Evolutionary conservation across 495 filamentous ascomycete species (phyloP), one percentile per base, ranked within the genome.

Genomic region (Aspergillus kassunensis): DNA sequence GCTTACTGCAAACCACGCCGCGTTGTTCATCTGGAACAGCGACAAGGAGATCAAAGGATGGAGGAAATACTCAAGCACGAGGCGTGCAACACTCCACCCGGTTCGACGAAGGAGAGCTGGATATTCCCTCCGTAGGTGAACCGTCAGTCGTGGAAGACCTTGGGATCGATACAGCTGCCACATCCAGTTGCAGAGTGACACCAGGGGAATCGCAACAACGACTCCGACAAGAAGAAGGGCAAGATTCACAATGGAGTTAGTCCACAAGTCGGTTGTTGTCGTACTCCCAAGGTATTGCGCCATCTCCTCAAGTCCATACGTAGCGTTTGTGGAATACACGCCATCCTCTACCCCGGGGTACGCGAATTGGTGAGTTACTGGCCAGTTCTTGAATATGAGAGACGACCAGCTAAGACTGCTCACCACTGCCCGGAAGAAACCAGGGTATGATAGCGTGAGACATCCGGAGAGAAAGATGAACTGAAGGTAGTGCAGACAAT

Each of bases 391-490:
- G 33, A 54, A 46, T 24, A 58, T 47, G 4, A 58, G 49, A n/a
- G 55, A 58, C 9, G 55, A 58, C 55, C 55, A 58, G 18, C 45
- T 45, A 1, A 58, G 39, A 15, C 51, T 23, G 40, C 55, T 49
- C 6, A 41, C 25, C 1, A 44, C 36, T 3, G 45, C 50, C 0
- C 50, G 45, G 21, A 54, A 58, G 40, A 45, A 58, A 1, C 55
- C 55, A 2, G 55, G 55, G 42, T 59, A 59, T 10, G 53, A 37
- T 8, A 59, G 35, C 0, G 48, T 55, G 23, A 59, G 37, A 23
- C 56, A 59, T 6, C 56, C 53, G 9, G 27, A 43, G 19, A 59
- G 12, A 44, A 59, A 59, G 21, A 59, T 35, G n/a, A 59, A 59
- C 19, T 59, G 56, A 8, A 59, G 36, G 20, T 55, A 51, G 10